Percentiles rank a stretch among this genome's conserved stretches.
phyloP scores from a whole-genome alignment of 202 grass and related monocot genomes.

The Brachypodium distachyon region DNA sequence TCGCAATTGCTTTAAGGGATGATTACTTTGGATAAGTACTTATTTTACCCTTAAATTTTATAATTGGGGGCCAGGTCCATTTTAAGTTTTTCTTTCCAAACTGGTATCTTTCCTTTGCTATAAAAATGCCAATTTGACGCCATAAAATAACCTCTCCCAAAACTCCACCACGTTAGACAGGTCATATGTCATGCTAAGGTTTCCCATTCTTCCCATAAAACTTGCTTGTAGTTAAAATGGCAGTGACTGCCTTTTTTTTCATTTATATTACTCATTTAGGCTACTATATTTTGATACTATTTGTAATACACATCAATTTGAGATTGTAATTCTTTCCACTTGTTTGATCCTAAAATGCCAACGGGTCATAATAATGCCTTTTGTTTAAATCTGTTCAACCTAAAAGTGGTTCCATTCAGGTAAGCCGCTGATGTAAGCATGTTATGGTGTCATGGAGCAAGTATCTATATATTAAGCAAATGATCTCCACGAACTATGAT shows the following conservation, averaged over 20 bases:
- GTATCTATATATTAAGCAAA: background rate
- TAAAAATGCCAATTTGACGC: background rate
- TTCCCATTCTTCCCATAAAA: background rate
- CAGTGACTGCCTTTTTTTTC: background rate
- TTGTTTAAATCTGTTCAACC: background rate
- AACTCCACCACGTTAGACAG: background rate
- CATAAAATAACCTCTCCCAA: background rate
- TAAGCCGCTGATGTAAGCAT: slow-evolving; percentile 1
- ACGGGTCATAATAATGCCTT: background rate
- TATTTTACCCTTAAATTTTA: background rate
- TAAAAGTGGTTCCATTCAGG: background rate
- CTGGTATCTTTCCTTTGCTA: background rate
- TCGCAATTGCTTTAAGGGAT: background rate
- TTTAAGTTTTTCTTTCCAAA: background rate
- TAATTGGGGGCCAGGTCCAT: background rate
- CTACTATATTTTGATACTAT: background rate
- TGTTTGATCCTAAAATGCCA: background rate
- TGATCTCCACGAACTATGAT: background rate
- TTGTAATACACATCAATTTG: background rate
- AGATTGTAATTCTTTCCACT: slow-evolving; percentile 5
- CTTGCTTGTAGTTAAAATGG: background rate
- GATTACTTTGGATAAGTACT: background rate
- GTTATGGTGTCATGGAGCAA: background rate
- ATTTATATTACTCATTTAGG: background rate
- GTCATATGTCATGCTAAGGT: background rate